These are phyloP conservation scores for Pythium pectinolyticum DNA, from an alignment of 352 stramenopile genomes.

Conservation along the genomic window DNA sequence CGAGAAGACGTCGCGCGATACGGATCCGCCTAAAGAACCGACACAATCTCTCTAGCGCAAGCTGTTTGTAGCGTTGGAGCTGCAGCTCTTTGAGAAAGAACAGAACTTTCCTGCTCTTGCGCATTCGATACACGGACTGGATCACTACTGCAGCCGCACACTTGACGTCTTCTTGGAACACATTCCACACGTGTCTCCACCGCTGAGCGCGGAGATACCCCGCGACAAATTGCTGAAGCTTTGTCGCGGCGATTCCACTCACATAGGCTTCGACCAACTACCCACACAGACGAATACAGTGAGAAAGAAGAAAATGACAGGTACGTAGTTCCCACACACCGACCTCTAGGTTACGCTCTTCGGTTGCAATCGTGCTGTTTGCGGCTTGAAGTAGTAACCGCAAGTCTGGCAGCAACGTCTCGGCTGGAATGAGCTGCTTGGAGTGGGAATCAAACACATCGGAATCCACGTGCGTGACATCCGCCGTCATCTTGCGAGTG, in stretches of 20 bases:
- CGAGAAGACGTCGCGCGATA: slow-evolving; percentile 4
- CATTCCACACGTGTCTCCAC: slow-evolving; percentile 43
- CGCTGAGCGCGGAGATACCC: slow-evolving; percentile 36
- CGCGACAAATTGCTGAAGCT: slow-evolving; percentile 41
- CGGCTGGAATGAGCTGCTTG: slow-evolving; percentile 55
- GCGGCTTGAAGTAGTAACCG: slow-evolving; percentile 34
- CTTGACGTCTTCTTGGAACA: slow-evolving; percentile 39
- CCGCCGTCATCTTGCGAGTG: slow-evolving; percentile 12
- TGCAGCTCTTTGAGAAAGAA: slow-evolving; percentile 32
- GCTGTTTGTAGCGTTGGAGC: slow-evolving; percentile 15
- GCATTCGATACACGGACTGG: slow-evolving; percentile 45
- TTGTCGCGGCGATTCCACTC: slow-evolving; percentile 36
- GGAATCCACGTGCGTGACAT: slow-evolving; percentile 51
- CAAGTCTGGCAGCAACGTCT: slow-evolving; percentile 54
- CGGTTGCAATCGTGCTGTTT: slow-evolving; percentile 39
- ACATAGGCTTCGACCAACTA: slow-evolving; percentile 54
- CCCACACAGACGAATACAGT: too few species aligned
- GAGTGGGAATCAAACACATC: slow-evolving; percentile 68
- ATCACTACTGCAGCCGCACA: slow-evolving; percentile 50
- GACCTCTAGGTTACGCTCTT: slow-evolving; percentile 57
- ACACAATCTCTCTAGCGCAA: slow-evolving; percentile 30
- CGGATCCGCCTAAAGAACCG: slow-evolving; percentile 34
- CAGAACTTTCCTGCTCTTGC: slow-evolving; percentile 25
- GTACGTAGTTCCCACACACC: not conserved
- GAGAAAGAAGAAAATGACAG: too few species aligned